These are phyloP conservation scores for Pichia norvegensis DNA, from an alignment of 1,139 yeast species.

Conservation along the genomic window DNA sequence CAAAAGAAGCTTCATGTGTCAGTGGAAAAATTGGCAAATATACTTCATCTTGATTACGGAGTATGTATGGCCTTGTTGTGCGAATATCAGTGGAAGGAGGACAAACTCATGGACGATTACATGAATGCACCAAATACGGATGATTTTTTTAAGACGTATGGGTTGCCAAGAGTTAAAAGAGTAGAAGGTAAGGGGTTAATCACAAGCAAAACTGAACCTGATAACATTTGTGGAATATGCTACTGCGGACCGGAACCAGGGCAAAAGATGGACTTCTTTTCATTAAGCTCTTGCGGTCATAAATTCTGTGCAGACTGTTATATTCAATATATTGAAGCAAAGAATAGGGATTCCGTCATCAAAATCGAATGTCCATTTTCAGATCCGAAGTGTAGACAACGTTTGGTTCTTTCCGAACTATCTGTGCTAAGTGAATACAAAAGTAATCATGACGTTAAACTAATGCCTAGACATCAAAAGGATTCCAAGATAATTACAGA, in stretches of 20 bases:
- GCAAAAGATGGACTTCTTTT: slow-evolving; percentile 35
- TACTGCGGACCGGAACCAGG: slow-evolving; percentile 43
- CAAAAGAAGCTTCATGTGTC: slow-evolving; percentile 17
- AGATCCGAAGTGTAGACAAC: slow-evolving; percentile 26
- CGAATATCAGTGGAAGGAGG: slow-evolving; percentile 65
- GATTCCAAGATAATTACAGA: slow-evolving; percentile 7
- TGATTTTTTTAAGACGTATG: slow-evolving; percentile 31
- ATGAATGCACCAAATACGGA: slow-evolving; percentile 41
- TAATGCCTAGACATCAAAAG: slow-evolving; percentile 1
- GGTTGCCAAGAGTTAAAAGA: slow-evolving; percentile 7
- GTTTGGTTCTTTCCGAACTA: slow-evolving; percentile 22
- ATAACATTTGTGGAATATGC: slow-evolving; percentile 59
- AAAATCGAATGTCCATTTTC: slow-evolving; percentile 54
- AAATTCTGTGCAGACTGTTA: slow-evolving; percentile 64
- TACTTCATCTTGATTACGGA: slow-evolving; percentile 25
- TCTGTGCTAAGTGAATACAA: slow-evolving; percentile 21
- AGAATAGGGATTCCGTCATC: slow-evolving; percentile 42
- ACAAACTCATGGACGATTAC: slow-evolving; percentile 59
- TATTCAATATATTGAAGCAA: slow-evolving; percentile 45
- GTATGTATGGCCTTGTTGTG: slow-evolving; percentile 42
- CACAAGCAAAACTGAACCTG: slow-evolving; percentile 24
- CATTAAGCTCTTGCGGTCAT: slow-evolving; percentile 57
- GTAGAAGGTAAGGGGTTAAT: slow-evolving; percentile 1
- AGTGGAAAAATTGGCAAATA: slow-evolving; percentile 16
- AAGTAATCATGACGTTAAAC: slow-evolving; percentile 4